Percentiles rank a stretch among this genome's conserved stretches.
These are phyloP conservation scores for Ilex aquifolium DNA, from an alignment of 257 asterid genomes.

Conservation along the genomic window DNA sequence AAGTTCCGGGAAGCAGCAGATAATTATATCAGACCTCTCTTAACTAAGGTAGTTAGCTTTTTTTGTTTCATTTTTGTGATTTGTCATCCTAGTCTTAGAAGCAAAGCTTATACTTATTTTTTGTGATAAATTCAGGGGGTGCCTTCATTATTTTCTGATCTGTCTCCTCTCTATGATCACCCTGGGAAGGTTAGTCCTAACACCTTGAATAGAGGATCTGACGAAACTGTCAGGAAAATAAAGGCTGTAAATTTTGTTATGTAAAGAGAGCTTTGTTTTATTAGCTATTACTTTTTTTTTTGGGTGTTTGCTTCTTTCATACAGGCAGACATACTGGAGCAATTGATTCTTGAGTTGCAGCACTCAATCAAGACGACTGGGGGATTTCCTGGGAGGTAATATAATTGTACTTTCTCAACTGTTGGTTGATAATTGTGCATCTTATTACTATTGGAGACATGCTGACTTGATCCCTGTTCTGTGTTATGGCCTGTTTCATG, in stretches of 20 bases:
- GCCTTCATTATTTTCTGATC: constrained; percentile 96
- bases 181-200: constrained; percentile 73
- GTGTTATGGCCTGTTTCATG: too few relatives aligned
- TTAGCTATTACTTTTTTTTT: not conserved
- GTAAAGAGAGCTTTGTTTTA: not conserved
- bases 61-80: constrained; percentile 9
- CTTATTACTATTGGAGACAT: too few relatives aligned
- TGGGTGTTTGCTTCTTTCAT: constrained; percentile 20
- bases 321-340: constrained; percentile 85
- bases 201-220: not conserved
- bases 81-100: constrained; percentile 10
- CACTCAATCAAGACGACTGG: constrained; percentile 66
- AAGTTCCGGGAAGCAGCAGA: constrained; percentile 72
- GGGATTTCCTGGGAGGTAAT: constrained; percentile 74
- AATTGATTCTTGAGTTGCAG: constrained; percentile 65
- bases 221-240: not conserved
- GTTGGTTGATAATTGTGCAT: too few relatives aligned
- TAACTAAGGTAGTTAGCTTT: constrained; percentile 56
- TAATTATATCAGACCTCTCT: constrained; percentile 65
- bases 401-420: not conserved
- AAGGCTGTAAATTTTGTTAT: not conserved
- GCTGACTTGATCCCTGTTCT: too few relatives aligned
- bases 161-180: constrained; percentile 77
- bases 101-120: constrained; percentile 17
- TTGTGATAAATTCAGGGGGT: constrained; percentile 62